phyloP scores from a whole-genome alignment of 805 yeast genomes.

The Wickerhamomyces queroliae region DNA sequence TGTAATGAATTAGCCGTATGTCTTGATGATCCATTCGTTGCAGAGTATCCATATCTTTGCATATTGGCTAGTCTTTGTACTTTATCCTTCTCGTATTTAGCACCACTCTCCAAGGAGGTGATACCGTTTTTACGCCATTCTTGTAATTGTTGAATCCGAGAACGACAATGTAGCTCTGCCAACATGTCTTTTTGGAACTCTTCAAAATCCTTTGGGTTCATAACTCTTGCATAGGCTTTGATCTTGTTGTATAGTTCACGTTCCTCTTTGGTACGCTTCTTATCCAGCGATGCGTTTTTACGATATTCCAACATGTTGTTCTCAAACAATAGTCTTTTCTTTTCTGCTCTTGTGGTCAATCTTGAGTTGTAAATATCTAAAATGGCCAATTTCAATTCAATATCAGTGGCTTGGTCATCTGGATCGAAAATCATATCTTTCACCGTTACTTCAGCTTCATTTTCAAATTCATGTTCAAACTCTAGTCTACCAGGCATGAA shows the following conservation, averaged over 20 bases:
- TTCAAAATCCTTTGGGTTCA: slow-evolving; percentile 78
- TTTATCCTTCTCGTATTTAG: slow-evolving; percentile 85
- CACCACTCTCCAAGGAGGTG: slow-evolving; percentile 75
- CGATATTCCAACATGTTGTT: slow-evolving; percentile 82
- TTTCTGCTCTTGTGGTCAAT: slow-evolving; percentile 86
- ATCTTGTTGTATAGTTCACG: slow-evolving; percentile 71
- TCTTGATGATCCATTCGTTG: slow-evolving; percentile 24
- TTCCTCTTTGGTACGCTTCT: slow-evolving; percentile 83
- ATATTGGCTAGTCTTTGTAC: slow-evolving; percentile 56
- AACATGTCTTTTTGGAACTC: slow-evolving; percentile 67
- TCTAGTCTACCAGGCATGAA: slow-evolving; percentile 98
- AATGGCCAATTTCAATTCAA: slow-evolving; percentile 82
- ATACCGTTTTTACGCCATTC: slow-evolving; percentile 92
- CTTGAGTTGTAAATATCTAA: slow-evolving; percentile 87
- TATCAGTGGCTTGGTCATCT: slow-evolving; percentile 83
- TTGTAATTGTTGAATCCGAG: slow-evolving; percentile 83
- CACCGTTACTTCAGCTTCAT: slow-evolving; percentile 91
- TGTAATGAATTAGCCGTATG: slow-evolving; percentile 26
- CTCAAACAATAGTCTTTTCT: slow-evolving; percentile 74
- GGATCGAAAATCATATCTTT: slow-evolving; percentile 96
- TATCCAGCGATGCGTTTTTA: slow-evolving; percentile 74
- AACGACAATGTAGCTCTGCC: slow-evolving; percentile 72
- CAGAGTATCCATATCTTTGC: slow-evolving; percentile 40
- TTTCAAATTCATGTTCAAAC: slow-evolving; percentile 93
- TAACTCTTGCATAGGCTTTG: slow-evolving; percentile 75